Evolutionary conservation across 441 rosid species (phyloP).

Genomic region (Rhodomyrtus psidioides): DNA sequence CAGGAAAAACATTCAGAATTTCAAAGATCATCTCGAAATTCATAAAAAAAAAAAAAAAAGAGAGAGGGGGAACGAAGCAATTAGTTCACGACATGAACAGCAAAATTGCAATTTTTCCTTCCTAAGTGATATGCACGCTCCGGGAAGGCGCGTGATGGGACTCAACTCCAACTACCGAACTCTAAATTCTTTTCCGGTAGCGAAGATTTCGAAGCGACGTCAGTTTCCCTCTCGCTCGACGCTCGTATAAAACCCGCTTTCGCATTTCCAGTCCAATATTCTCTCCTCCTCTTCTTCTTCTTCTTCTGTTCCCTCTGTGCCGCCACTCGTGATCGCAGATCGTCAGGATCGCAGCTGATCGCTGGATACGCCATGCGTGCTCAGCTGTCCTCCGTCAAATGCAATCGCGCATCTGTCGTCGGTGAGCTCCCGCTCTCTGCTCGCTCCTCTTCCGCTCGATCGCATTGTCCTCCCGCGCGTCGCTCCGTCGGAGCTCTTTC

Average conservation of each 20-base stretch:
- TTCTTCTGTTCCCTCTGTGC: not conserved
- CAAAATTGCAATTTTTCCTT: not conserved
- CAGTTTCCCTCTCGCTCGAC: not conserved
- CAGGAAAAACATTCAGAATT: no score
- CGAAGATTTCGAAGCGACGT: not conserved
- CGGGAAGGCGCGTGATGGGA: not conserved
- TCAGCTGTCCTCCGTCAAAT: not conserved
- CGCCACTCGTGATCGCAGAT: not conserved
- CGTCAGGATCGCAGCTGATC: not conserved
- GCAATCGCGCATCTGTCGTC: not conserved
- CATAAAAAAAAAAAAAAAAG: not conserved
- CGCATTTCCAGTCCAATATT: not conserved
- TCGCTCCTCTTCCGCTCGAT: constrained; percentile 1
- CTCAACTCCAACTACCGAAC: not conserved
- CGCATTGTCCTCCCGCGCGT: not conserved
- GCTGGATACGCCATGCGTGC: not conserved
- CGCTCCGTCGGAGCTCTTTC: not conserved
- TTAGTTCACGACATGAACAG: no score
- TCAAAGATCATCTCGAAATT: not conserved
- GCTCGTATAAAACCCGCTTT: not conserved
- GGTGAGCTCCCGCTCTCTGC: not conserved
- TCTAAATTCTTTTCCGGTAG: not conserved
- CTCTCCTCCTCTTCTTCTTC: not conserved
- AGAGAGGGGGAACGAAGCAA: no score
- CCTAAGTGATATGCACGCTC: not conserved